Conservation (phyloP, 371 early-diverging fungal genomes). For the Ordospora pajunii region DNA sequence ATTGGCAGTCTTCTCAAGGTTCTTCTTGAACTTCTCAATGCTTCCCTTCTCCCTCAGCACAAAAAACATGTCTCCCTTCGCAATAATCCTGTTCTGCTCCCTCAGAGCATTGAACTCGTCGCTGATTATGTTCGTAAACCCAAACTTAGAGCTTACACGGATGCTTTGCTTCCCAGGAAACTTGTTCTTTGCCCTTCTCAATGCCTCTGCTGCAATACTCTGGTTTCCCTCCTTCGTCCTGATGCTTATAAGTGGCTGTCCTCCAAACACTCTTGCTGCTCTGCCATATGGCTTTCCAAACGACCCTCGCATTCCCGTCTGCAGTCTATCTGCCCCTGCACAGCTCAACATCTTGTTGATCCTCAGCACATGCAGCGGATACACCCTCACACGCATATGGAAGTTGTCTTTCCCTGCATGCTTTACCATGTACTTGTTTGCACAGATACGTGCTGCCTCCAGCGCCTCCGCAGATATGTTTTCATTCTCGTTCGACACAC, state of each 20-base stretch:
- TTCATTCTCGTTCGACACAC: constrained; percentile 93
- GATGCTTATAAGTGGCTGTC: constrained; percentile 90
- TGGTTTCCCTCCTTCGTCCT: constrained; percentile 80
- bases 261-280: constrained; percentile 96
- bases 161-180: constrained; percentile 98
- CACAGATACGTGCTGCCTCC: constrained; percentile 96
- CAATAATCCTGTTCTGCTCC: constrained; percentile 42
- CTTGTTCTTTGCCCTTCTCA: constrained; percentile 97
- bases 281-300: constrained; percentile 97
- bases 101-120: constrained; percentile 72
- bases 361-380: constrained; percentile 97
- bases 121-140: constrained; percentile 91
- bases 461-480: constrained; percentile 96
- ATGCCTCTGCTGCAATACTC: constrained; percentile 85
- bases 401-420: constrained; percentile 95
- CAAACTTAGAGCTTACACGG: constrained; percentile 95
- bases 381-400: constrained; percentile 97
- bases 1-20: constrained; percentile 45
- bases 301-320: constrained; percentile 99
- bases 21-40: constrained; percentile 49
- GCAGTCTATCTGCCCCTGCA: constrained; percentile 99
- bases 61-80: constrained; percentile 49
- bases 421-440: constrained; percentile 98
- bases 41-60: constrained; percentile 59
- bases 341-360: constrained; percentile 99